These are phyloP conservation scores for Myrmaecium sp. DNA, from an alignment of 2,329 filamentous ascomycete genomes.

Conservation along the genomic window DNA sequence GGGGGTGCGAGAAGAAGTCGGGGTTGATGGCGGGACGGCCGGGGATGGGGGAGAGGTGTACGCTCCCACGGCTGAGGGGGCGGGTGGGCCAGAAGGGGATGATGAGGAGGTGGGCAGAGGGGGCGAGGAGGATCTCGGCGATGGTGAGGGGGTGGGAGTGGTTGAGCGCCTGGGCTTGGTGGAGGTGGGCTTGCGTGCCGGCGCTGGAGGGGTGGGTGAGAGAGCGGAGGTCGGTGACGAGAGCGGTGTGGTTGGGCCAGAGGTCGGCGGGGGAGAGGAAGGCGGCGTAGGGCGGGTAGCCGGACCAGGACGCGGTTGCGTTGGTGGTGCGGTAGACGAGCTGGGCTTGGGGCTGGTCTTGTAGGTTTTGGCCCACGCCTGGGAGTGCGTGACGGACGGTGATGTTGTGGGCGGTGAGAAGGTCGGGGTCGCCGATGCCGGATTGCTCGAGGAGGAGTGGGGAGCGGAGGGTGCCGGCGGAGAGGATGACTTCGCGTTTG, in stretches of 20 bases:
- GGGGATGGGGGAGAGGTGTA: conserved; percentile 12
- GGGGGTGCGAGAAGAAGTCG: conserved; percentile 24
- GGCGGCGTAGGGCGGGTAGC: conserved; percentile 19
- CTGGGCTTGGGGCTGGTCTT: conserved; percentile 15
- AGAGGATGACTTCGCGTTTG: conserved; percentile 12
- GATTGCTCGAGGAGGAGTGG: conserved; percentile 7
- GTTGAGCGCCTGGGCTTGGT: conserved; percentile 26
- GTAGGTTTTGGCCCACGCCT: conserved; percentile 16
- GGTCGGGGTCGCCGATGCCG: conserved; percentile 7
- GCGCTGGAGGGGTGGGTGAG: conserved; percentile 13
- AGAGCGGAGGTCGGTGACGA: conserved; percentile 10
- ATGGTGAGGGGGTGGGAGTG: conserved; percentile 21
- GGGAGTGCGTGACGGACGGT: conserved; percentile 8
- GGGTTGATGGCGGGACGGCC: conserved; percentile 22
- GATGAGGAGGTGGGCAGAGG: conserved; percentile 13
- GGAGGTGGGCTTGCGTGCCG: conserved; percentile 21
- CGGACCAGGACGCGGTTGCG: conserved; percentile 18
- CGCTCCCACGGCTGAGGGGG: conserved; percentile 17
- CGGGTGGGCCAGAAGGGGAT: conserved; percentile 22
- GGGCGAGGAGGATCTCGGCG: conserved; percentile 29
- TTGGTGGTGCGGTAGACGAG: conserved; percentile 7
- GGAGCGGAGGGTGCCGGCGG: conserved; percentile 6
- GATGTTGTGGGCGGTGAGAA: conserved; percentile 7
- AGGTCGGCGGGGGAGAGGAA: conserved; percentile 20
- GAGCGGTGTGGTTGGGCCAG: conserved; percentile 10